These are phyloP conservation scores for Penicillium dipodomyicola DNA, from an alignment of 495 filamentous ascomycete genomes.

Conservation along the genomic window DNA sequence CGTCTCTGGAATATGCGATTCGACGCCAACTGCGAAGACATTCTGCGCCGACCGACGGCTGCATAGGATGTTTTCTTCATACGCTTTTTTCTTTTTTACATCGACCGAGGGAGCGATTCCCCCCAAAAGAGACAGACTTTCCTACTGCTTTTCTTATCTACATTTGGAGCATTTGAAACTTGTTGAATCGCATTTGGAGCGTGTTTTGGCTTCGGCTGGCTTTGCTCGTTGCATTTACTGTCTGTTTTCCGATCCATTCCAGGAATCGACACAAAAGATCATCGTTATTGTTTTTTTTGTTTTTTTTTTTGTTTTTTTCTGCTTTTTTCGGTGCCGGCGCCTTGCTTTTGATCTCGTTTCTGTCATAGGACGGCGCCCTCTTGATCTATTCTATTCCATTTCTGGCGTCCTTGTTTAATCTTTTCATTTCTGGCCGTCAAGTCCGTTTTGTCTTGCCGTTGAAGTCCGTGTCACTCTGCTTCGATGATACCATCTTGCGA, in stretches of 20 bases:
- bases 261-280: conserved; percentile 22
- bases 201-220: conserved; percentile 29
- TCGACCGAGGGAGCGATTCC: conserved; percentile 6
- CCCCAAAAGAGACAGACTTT: conserved; percentile 10
- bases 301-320: conserved; percentile 14
- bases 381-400: conserved; percentile 19
- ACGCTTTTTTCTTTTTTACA: neutral
- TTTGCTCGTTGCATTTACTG: conserved; percentile 25
- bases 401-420: conserved; percentile 25
- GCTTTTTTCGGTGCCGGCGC: conserved; percentile 25
- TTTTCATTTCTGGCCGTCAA: conserved; percentile 21
- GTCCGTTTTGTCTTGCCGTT: conserved; percentile 16
- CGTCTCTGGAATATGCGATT: conserved; percentile 94
- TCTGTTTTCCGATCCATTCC: conserved; percentile 18
- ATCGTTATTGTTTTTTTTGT: conserved; percentile 18
- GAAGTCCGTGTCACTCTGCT: conserved; percentile 36
- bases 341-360: conserved; percentile 22
- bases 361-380: conserved; percentile 32
- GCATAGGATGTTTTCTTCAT: conserved; percentile 15
- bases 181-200: conserved; percentile 34
- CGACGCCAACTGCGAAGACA: conserved; percentile 93
- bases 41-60: conserved; percentile 56
- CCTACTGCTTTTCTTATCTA: conserved; percentile 11
- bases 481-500: conserved; percentile 49
- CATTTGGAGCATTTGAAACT: conserved; percentile 23